A percentile compares a stretch with the other conserved stretches of the same genome.
Conservation (phyloP, 2,329 filamentous ascomycete genomes). For the Huntiella omanensis region DNA sequence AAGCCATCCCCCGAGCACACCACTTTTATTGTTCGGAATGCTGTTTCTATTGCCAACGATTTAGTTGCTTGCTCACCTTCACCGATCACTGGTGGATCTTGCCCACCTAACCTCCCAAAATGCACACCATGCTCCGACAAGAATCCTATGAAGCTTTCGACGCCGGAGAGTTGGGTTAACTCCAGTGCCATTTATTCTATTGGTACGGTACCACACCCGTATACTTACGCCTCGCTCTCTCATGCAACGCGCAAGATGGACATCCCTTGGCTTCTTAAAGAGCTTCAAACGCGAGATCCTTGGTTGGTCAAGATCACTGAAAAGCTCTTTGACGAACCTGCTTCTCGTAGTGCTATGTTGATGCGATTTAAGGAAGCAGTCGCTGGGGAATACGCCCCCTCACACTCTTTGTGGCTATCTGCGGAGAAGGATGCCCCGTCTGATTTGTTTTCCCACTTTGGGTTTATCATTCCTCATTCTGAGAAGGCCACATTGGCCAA, state of each 20-base stretch:
- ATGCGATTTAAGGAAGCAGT: conserved; percentile 66
- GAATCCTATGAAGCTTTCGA: conserved; percentile 46
- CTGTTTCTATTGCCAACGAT: conserved; percentile 52
- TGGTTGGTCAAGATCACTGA: conserved; percentile 61
- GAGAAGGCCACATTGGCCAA: conserved; percentile 7
- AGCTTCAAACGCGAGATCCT: conserved; percentile 47
- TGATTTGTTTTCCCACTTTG: conserved; percentile 80
- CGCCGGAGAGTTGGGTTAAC: conserved; percentile 51
- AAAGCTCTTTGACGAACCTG: conserved; percentile 33
- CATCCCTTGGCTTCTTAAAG: conserved; percentile 43
- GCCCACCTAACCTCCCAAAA: conserved; percentile 60
- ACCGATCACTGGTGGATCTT: conserved; percentile 50
- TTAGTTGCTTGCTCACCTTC: conserved; percentile 57
- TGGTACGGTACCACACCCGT: conserved; percentile 77
- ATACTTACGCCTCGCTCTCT: conserved; percentile 55
- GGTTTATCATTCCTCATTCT: conserved; percentile 54
- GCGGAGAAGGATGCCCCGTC: conserved; percentile 44
- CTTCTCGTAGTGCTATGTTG: conserved; percentile 41
- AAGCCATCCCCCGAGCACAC: conserved; percentile 64
- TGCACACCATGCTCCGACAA: conserved; percentile 57
- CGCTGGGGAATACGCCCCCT: conserved; percentile 41
- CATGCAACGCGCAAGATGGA: conserved; percentile 42
- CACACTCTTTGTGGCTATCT: conserved; percentile 59
- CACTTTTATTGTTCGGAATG: conserved; percentile 50
- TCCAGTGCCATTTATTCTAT: conserved; percentile 58